Base-by-base conservation (phyloP, 176 grass and related monocot genomes). In the Rhipidocladum racemiflorum region DNA sequence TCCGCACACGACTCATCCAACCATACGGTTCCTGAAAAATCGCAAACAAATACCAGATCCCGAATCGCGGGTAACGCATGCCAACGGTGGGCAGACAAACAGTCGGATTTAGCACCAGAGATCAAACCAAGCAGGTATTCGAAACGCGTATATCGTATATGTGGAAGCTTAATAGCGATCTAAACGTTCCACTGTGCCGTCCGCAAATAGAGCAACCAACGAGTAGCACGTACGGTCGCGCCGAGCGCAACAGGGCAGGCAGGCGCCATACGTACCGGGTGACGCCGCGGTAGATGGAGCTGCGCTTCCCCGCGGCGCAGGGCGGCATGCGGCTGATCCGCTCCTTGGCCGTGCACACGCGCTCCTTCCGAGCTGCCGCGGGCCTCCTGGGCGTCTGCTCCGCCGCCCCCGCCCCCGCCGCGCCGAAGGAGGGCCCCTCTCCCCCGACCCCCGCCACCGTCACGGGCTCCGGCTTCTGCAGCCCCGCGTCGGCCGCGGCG, bases 281-380 rank as follows among this genome's bases (percentile, higher is more conserved):
- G 76, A 99, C 97, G 23, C 93, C 97, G 57, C 97, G 84, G 79
- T 99, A 99, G 93, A 99, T 99, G 79, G 97, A 99, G 89, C 93
- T 99, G 67, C 97, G 88, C 83, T 99, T 99, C 61, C 97, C 97
- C 11, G 97, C 97, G 73, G 90, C 93, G 65, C 97, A 96, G 35
- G 97, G 97, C 25, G 93, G 87, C 93, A 99, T 99, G 70, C 97
- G 97, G 85, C 97, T 99, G 91, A 99, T 99, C 79, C 97, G 87
- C 68, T 99, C 97, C 93, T 99, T 99, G 73, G 97, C 97, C 50
- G 93, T 99, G 75, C 97, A 99, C 29, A 88, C 89, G 55, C 96
- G 86, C 77, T 99, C 97, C 91, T 99, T 99, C 48, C 93, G 82
- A 81, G 17, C 74, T 7, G 85, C 79, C 21, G 57, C 2, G 21